A percentile compares a stretch with the other conserved stretches of the same genome.
phyloP scores from a whole-genome alignment of 441 rosid genomes.

The Lepidium campestre region DNA sequence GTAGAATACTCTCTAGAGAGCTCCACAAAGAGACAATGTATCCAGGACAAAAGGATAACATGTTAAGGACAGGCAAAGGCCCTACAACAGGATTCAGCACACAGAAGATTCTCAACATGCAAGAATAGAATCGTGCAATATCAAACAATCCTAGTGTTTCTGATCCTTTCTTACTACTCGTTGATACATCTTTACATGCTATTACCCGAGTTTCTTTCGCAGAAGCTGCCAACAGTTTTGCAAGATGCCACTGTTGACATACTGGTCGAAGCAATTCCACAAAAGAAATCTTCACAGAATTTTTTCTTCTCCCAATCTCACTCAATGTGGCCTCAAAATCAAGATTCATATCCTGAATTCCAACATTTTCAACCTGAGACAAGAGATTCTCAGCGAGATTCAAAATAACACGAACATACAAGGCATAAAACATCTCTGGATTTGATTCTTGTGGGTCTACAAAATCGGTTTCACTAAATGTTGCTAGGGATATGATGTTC shows the following conservation, averaged over 20 bases:
- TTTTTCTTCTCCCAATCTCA: slow-evolving; percentile 29
- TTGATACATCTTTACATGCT: slow-evolving; percentile 28
- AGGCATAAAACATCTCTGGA: slow-evolving; percentile 49
- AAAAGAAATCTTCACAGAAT: slow-evolving; percentile 45
- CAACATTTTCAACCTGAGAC: slow-evolving; percentile 46
- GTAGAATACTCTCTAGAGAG: slow-evolving; percentile 51
- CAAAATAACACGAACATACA: slow-evolving; percentile 59
- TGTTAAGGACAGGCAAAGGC: slow-evolving; percentile 79
- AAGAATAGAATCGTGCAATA: slow-evolving; percentile 76
- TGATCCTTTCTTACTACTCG: slow-evolving; percentile 26
- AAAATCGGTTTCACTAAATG: slow-evolving; percentile 64
- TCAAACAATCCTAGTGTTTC: slow-evolving; percentile 60
- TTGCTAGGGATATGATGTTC: slow-evolving; percentile 63
- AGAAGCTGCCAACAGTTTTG: slow-evolving; percentile 56
- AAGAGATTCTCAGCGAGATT: slow-evolving; percentile 64
- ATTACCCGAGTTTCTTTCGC: slow-evolving; percentile 32
- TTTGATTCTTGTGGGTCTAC: slow-evolving; percentile 42
- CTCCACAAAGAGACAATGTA: slow-evolving; percentile 68
- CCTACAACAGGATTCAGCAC: slow-evolving; percentile 59
- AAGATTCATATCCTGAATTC: slow-evolving; percentile 40
- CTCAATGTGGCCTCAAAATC: slow-evolving; percentile 37
- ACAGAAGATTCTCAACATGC: slow-evolving; percentile 76
- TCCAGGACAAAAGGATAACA: slow-evolving; percentile 91
- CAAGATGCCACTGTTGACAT: slow-evolving; percentile 94
- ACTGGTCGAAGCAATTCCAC: slow-evolving; percentile 67